Evolutionary conservation across 2,329 filamentous ascomycete species (phyloP).

Genomic region (Epichloe coenophiala): DNA sequence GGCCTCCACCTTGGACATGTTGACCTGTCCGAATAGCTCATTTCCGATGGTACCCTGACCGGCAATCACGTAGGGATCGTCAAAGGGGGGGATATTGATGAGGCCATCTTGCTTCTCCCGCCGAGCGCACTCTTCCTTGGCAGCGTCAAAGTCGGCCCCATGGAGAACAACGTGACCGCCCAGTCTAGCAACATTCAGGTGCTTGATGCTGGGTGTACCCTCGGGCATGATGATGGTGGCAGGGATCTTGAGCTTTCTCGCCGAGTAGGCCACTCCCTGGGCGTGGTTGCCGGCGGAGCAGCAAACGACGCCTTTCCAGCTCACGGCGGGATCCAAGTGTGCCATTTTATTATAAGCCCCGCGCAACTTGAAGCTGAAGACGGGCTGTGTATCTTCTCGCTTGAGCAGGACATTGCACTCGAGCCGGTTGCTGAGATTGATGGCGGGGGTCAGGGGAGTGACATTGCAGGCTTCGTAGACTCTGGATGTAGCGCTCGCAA

Average conservation of each 20-base stretch:
- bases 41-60: conserved; percentile 96
- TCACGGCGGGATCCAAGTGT: conserved; percentile 63
- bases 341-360: conserved; percentile 99
- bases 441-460: conserved; percentile 70
- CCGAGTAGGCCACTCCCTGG: conserved; percentile 87
- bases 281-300: conserved; percentile 97
- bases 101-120: conserved; percentile 72
- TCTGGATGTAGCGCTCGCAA: conserved; percentile 73
- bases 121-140: conserved; percentile 80
- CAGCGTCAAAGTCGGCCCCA: conserved; percentile 83
- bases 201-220: conserved; percentile 92
- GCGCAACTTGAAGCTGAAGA: conserved; percentile 99
- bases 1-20: conserved; percentile 78
- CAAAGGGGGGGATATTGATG: conserved; percentile 96
- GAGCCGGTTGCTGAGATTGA: conserved; percentile 82
- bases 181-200: conserved; percentile 79
- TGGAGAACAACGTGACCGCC: conserved; percentile 87
- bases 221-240: conserved; percentile 97
- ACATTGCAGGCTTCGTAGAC: conserved; percentile 92
- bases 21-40: conserved; percentile 85
- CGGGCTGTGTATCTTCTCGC: conserved; percentile 87
- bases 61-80: conserved; percentile 96
- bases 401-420: conserved; percentile 91
- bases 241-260: conserved; percentile 84
- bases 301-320: conserved; percentile 92